Evolutionary conservation across 2,329 filamentous ascomycete genomes (phyloP), one percentile per base, ranked within the genome.

Genomic region (Didymella keratinophila): DNA sequence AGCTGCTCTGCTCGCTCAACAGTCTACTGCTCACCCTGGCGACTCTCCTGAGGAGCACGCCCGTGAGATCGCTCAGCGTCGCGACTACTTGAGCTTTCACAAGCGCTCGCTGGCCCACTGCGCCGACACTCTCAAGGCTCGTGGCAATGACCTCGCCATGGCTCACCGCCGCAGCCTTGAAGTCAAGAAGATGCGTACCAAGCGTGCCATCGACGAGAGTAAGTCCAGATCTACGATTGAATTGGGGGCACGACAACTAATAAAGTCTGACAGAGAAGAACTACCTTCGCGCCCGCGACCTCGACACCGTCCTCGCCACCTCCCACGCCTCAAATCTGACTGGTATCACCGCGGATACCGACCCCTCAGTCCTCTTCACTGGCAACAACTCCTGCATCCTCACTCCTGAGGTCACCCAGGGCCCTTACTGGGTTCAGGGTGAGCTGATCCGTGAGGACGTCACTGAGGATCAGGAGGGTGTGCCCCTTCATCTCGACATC

Each of bases 361-460:
- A 73, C 41, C 64, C 68, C 1, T 60, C 63, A 3, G 41, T 70
- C 11, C 65, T 77, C 37, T 76, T 76, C 50, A 52, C 66, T 4
- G 63, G 68, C 28, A 77, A 76, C 63, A 72, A 66, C 56, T 71
- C 67, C 25, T 76, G 73, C 60, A 71, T 76, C 34, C 66, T 76
- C n/a, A 66, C 66, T 7, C 73, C 75, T 12, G 74, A 76, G 49
- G 61, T 60, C 4, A 75, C 72, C 8, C 65, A 75, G 56, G 72
- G 71, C 18, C 71, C 73, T 3, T 78, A 76, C 63, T 77, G 71
- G 70, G 81, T 86, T 46, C 68, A 75, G 20, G 84, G 83, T 28
- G 83, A 86, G 67, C 77, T 80, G 49, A 70, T 86, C 57, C 80
- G 84, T 25, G 62, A 76, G 28, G 74, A 86, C 62, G 71, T 86